Evolutionary conservation across 257 asterid genomes (phyloP).

Genomic region (Cynanchum wilfordii): DNA sequence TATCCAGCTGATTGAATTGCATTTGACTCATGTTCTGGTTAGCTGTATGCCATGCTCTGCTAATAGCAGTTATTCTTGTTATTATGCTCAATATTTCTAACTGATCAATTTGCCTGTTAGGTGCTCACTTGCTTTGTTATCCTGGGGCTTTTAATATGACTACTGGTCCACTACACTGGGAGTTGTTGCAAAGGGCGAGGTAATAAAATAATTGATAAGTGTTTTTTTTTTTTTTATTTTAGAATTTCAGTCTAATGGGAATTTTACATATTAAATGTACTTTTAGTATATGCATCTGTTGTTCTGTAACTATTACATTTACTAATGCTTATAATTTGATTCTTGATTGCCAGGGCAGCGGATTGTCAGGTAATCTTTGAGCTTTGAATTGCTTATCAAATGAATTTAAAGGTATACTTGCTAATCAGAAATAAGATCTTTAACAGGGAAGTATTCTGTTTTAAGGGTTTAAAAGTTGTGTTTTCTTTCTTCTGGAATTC

Average conservation of each 20-base stretch:
- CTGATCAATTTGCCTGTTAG: constrained; percentile 31
- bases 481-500: neutral
- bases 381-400: neutral
- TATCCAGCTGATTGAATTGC: neutral
- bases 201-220: constrained; percentile 17
- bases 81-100: constrained; percentile 20
- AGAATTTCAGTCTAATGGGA: neutral
- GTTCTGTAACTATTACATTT: neutral
- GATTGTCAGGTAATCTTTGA: constrained; percentile 63
- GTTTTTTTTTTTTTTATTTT: too few species aligned
- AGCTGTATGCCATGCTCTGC: neutral
- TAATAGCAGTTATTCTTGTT: neutral
- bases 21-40: neutral
- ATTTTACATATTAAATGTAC: neutral
- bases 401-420: constrained; percentile 3
- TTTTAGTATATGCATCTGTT: neutral
- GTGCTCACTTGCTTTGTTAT: constrained; percentile 86
- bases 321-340: constrained; percentile 12
- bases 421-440: neutral
- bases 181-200: constrained; percentile 85
- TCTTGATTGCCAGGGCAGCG: constrained; percentile 66
- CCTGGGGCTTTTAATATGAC: constrained; percentile 98
- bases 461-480: neutral
- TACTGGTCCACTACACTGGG: constrained; percentile 94
- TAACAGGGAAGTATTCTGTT: neutral